Evolutionary conservation across 352 stramenopile genomes (phyloP), one percentile per base, ranked within the genome.

Genomic region (Phytophthora rubi): DNA sequence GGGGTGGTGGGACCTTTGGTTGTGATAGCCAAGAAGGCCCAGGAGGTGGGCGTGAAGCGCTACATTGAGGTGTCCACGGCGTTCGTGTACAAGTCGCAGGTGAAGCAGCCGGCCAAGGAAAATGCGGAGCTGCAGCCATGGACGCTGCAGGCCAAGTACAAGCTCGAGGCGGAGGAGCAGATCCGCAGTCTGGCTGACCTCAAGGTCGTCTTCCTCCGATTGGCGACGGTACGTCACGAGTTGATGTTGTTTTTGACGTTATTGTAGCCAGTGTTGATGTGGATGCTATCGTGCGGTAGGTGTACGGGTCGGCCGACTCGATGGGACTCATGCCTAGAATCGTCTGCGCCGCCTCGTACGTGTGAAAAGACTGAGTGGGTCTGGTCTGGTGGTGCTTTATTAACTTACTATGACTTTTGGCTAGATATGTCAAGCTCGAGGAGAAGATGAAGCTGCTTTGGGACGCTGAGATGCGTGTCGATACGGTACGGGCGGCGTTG

Each of bases 371-470:
- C n/a, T 39, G 33, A 39, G 4, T 44, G 33, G 3, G 26, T 7
- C 12, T 37, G 18, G 35, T 13, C 69, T 12, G 4, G n/a, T 32
- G 45, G 4, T n/a, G 23, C 8, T 61, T 21, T 21, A 15, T 45
- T 42, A 16, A 51, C 8, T 37, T 4, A 52, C 10, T 56, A 6
- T 52, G 6, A 8, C 59, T 32, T 49, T 47, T 54, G 26, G 7
- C 26, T 53, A 95, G 87, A 44, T 95, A 95, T 49, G 83, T 93
- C 37, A 91, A 93, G 76, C 55, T 96, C 33, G 68, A 90, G 32
- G 89, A 96, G 64, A 94, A 92, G 62, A 96, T 96, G 89, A 95
- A 92, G 80, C 65, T 96, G 51, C 73, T 96, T 1, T 96, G 89
- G 89, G 86, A 95, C 55, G 81, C 83, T 0, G 89, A 96, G 68